Base-by-base conservation (phyloP, 2,329 filamentous ascomycete species). In the Lizonia empirigonia region DNA sequence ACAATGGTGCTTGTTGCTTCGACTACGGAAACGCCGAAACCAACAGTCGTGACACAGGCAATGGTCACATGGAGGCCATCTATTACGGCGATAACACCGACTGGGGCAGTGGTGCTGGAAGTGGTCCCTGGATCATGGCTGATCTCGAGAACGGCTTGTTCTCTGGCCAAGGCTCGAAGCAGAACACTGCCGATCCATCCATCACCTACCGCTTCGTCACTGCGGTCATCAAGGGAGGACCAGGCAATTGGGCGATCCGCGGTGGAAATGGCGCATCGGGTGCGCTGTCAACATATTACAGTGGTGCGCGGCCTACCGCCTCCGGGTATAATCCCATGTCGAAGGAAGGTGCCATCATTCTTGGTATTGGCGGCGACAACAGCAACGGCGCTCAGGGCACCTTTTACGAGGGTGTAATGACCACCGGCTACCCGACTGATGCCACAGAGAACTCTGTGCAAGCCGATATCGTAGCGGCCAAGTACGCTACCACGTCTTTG, bases 331-430 rank as follows among this genome's bases (percentile, higher is more conserved):
- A 85, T 64, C 71, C 75, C 0, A 88, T 87, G 85, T 75, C 62
- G 56, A 86, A 87, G 58, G 84, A 88, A 63, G 85, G 85, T 10
- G 80, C 84, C 48, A 85, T 88, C 35, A 78, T 87, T 50, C 82
- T 87, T n/a, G 85, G 85, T n/a, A 86, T 87, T 45, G 85, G 85
- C n/a, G 85, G 85, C 7, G 85, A 87, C 59, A 88, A 85, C 72
- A 85, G 82, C 63, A 73, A 75, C 59, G 62, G 80, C 37, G 84
- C 77, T 0, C 82, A 85, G 63, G 84, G 85, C 20, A 86, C 84
- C 0, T 85, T 85, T 62, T 85, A 87, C 68, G 85, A 87, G 69
- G 85, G 84, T 19, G 83, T 81, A 19, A 85, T 87, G 82, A 86
- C 83, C 12, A 70, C 76, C 0, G 83, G 83, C 1, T 87, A 85